A percentile compares a stretch with the other conserved stretches of the same genome.
Evolutionary conservation across 2,329 filamentous ascomycete genomes (phyloP).

Genomic region (Diaporthe destruens): DNA sequence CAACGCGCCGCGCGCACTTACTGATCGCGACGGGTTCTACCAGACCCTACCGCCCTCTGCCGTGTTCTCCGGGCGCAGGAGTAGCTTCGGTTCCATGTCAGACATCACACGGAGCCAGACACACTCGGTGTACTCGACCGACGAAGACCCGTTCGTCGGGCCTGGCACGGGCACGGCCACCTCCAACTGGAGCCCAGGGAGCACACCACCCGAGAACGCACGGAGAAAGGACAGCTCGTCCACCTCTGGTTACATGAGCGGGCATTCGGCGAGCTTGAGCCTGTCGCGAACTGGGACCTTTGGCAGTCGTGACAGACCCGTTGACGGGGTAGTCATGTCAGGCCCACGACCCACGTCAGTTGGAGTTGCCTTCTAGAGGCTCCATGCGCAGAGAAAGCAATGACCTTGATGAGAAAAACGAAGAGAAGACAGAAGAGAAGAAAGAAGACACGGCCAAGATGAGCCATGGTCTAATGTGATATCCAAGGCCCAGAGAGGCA

Average conservation of each 20-base stretch:
- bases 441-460: background rate
- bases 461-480: constrained; percentile 31
- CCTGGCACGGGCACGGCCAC: constrained; percentile 44
- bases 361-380: constrained; percentile 59
- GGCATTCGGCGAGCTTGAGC: constrained; percentile 32
- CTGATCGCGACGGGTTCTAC: constrained; percentile 68
- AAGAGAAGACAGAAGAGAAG: background rate
- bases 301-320: constrained; percentile 36
- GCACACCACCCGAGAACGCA: constrained; percentile 52
- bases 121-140: constrained; percentile 64
- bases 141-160: constrained; percentile 49
- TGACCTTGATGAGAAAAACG: background rate
- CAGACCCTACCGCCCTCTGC: constrained; percentile 61
- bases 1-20: constrained; percentile 66
- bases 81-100: constrained; percentile 61
- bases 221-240: constrained; percentile 55
- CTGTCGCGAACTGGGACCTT: constrained; percentile 37
- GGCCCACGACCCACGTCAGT: constrained; percentile 57
- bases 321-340: constrained; percentile 35
- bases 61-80: constrained; percentile 46
- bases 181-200: constrained; percentile 62
- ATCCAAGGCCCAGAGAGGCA: constrained; percentile 20
- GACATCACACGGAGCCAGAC: constrained; percentile 47
- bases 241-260: constrained; percentile 48
- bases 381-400: background rate